phyloP scores from a whole-genome alignment of 2,329 filamentous ascomycete genomes.

The Sporothrix dimorphospora region DNA sequence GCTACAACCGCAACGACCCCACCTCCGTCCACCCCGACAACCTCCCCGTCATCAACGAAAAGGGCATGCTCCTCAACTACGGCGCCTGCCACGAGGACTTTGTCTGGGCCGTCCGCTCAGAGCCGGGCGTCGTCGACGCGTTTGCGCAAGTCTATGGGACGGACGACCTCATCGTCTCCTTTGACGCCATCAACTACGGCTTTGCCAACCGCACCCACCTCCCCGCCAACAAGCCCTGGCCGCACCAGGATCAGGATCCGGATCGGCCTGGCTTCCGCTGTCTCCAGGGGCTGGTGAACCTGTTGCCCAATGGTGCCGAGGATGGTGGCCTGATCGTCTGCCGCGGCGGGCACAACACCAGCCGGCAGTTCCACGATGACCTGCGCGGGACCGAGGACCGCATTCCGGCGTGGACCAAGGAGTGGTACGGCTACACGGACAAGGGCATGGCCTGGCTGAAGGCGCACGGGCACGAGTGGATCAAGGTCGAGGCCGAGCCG shows the following conservation, averaged over 20 bases:
- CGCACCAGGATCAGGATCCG: constrained; percentile 52
- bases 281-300: constrained; percentile 51
- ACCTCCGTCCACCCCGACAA: constrained; percentile 31
- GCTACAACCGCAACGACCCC: constrained; percentile 33
- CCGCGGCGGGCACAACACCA: constrained; percentile 38
- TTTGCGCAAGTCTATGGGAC: constrained; percentile 53
- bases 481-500: constrained; percentile 45
- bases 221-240: constrained; percentile 48
- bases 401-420: constrained; percentile 43
- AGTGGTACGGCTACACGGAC: constrained; percentile 44
- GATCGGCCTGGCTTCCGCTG: constrained; percentile 52
- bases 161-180: constrained; percentile 53
- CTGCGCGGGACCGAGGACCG: constrained; percentile 40
- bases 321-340: constrained; percentile 45
- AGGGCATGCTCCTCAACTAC: constrained; percentile 53
- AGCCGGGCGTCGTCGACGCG: constrained; percentile 50
- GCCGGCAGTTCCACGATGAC: constrained; percentile 44
- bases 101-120: constrained; percentile 52
- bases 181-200: constrained; percentile 51
- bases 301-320: constrained; percentile 41
- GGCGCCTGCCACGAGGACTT: constrained; percentile 53
- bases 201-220: constrained; percentile 47
- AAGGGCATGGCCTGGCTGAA: constrained; percentile 44
- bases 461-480: constrained; percentile 37
- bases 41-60: constrained; percentile 46